A percentile compares a stretch with the other conserved stretches of the same genome.
Conservation (phyloP, 202 grass and related monocot genomes). For the Panicum hallii region DNA sequence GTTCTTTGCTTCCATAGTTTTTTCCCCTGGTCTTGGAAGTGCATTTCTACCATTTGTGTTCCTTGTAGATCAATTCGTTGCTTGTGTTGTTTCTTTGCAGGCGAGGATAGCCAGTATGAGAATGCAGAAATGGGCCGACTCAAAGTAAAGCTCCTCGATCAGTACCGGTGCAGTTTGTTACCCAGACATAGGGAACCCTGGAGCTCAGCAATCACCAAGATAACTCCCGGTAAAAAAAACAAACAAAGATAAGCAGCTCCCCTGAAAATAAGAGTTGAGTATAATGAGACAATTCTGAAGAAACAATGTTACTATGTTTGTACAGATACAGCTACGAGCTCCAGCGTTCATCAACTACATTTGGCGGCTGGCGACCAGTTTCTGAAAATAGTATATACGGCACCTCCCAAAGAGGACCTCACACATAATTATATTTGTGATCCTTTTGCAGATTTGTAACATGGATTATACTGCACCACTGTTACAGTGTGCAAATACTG, state of each 20-base stretch:
- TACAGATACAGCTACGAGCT: background rate
- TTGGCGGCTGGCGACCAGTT: background rate
- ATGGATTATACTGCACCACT: too few species aligned
- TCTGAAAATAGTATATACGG: background rate
- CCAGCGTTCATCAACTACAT: background rate
- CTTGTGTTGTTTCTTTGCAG: background rate
- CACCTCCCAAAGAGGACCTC: background rate
- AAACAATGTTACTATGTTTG: background rate
- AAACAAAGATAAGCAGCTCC: background rate
- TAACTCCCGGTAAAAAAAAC: background rate
- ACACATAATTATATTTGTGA: background rate
- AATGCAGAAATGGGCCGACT: conserved; percentile 23
- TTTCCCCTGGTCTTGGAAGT: background rate
- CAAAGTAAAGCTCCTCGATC: background rate
- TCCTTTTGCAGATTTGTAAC: background rate
- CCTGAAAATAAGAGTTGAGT: background rate
- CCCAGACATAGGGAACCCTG: background rate
- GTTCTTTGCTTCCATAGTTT: background rate
- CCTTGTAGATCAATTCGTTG: background rate
- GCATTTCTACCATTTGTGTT: too few species aligned
- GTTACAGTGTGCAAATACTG: background rate
- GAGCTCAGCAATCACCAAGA: background rate
- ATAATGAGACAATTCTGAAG: background rate
- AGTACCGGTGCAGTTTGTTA: background rate
- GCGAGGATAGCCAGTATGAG: background rate